Percentiles rank a stretch among this genome's conserved stretches.
Evolutionary conservation across 2,329 filamentous ascomycete genomes (phyloP).

Genomic region (Fragosphaeria purpurea): DNA sequence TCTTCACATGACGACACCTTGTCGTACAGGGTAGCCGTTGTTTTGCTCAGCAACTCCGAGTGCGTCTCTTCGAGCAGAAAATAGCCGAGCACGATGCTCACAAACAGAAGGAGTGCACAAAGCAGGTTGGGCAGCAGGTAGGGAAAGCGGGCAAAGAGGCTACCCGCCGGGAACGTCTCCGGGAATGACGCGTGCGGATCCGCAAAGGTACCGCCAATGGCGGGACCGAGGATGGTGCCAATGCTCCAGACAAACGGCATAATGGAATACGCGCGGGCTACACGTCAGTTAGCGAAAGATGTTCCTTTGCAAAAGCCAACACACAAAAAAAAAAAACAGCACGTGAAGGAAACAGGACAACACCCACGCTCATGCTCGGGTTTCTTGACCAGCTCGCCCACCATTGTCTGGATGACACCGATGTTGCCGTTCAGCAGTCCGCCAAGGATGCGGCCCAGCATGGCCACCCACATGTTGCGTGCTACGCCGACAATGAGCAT

Average conservation of each 20-base stretch:
- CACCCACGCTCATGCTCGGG: conserved; percentile 76
- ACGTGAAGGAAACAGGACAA: not conserved
- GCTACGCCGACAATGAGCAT: conserved; percentile 77
- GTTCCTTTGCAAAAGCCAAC: not conserved
- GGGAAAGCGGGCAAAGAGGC: conserved; percentile 68
- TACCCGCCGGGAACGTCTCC: conserved; percentile 51
- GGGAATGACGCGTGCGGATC: conserved; percentile 70
- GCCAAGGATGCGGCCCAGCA: conserved; percentile 65
- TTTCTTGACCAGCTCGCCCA: conserved; percentile 73
- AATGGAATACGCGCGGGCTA: conserved; percentile 74
- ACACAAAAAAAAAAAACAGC: too few species aligned
- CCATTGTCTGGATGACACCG: conserved; percentile 86
- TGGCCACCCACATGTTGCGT: conserved; percentile 72
- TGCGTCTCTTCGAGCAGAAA: conserved; percentile 81
- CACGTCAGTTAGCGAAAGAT: conserved; percentile 10
- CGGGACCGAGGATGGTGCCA: conserved; percentile 80
- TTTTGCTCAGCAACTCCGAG: conserved; percentile 44
- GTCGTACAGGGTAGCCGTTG: too few species aligned
- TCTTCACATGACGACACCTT: too few species aligned
- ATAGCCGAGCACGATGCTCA: conserved; percentile 74
- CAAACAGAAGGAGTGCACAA: conserved; percentile 63
- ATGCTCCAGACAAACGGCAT: conserved; percentile 95
- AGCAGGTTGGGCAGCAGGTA: conserved; percentile 85
- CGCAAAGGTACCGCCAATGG: conserved; percentile 78
- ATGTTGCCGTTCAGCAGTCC: conserved; percentile 87